phyloP scores from a whole-genome alignment of 768 basidiomycete genomes.

The Scleroderma bovista region DNA sequence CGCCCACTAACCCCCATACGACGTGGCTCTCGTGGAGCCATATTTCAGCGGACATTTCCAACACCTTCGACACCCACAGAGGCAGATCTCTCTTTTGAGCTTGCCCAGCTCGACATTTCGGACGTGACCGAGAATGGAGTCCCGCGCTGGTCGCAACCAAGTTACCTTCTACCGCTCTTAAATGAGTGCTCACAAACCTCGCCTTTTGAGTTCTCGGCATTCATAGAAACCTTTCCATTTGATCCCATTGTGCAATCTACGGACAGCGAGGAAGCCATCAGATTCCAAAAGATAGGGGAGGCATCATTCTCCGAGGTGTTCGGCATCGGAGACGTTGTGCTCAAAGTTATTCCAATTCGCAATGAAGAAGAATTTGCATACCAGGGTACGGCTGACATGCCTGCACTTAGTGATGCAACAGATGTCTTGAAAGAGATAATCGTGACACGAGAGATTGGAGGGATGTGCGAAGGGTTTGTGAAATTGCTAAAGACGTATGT shows the following conservation, averaged over 20 bases:
- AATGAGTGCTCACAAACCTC: constrained; percentile 64
- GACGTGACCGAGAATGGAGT: constrained; percentile 45
- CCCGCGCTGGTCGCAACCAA: constrained; percentile 39
- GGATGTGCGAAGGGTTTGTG: constrained; percentile 73
- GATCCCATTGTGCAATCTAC: constrained; percentile 55
- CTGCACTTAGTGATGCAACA: constrained; percentile 64
- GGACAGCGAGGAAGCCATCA: constrained; percentile 24
- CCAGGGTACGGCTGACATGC: constrained; percentile 45
- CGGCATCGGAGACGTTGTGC: constrained; percentile 81
- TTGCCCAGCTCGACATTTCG: constrained; percentile 38
- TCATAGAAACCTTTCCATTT: constrained; percentile 75
- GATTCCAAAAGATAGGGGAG: constrained; percentile 87
- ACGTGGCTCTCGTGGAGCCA: constrained; percentile 30
- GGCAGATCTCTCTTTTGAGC: constrained; percentile 35
- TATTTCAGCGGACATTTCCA: constrained; percentile 37
- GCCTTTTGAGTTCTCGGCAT: constrained; percentile 74
- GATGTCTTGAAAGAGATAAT: constrained; percentile 80
- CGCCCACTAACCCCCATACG: constrained; percentile 69
- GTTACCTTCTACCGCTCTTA: constrained; percentile 59
- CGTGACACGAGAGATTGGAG: constrained; percentile 72
- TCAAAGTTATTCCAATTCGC: constrained; percentile 81
- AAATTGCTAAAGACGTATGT: constrained; percentile 78
- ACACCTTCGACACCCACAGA: constrained; percentile 55
- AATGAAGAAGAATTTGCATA: constrained; percentile 35
- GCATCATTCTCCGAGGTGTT: constrained; percentile 97